Evolutionary conservation across 352 stramenopile species (phyloP), one percentile per base, ranked within the genome.

Genomic region (Globisporangium sylvaticum): DNA sequence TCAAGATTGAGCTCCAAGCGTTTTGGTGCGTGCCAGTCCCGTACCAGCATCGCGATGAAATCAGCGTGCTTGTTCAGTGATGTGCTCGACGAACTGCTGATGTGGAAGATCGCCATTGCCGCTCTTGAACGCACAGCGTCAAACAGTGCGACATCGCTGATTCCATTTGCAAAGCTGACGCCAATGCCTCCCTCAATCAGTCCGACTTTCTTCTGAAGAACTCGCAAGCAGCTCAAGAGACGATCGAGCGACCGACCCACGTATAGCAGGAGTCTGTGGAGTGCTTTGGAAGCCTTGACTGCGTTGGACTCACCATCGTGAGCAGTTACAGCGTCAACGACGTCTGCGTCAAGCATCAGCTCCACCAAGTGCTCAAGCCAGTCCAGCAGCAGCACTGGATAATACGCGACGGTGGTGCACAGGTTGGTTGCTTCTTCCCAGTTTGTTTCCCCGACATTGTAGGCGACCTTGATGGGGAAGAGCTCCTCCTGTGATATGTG

Each of bases 311-410:
- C 60, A 32, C 67, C 58, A 65, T 68, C 39, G 42, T 62, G 60
- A 1, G 60, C 24, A 42, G 78, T 20, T 39, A 83, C 52, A 44
- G 68, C 68, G 2, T 83, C 76, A 25, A 80, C 53, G 3, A 87
- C 37, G 8, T 78, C 70, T 7, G 53, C 64, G 8, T 66, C 70
- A 29, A 95, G 56, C 14, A 95, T 53, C 1, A 83, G 84, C 22
- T 88, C 80, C 2, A 67, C 64, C 31, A 95, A 75, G 53, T 95
- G 83, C 55, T 95, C 87, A 6, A 95, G 74, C 87, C 87, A 95
- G 52, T 92, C 85, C 4, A 95, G 73, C 29, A 95, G 65, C 24
- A 95, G 71, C n/a, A 80, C 73, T 6, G 78, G 68, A 37, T 77
- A 69, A 57, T 75, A 74, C 0, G 65, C 61, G 6, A 53, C 66